These are phyloP conservation scores for Calonectria leucothoes DNA, from an alignment of 2,329 filamentous ascomycete genomes.

Conservation along the genomic window DNA sequence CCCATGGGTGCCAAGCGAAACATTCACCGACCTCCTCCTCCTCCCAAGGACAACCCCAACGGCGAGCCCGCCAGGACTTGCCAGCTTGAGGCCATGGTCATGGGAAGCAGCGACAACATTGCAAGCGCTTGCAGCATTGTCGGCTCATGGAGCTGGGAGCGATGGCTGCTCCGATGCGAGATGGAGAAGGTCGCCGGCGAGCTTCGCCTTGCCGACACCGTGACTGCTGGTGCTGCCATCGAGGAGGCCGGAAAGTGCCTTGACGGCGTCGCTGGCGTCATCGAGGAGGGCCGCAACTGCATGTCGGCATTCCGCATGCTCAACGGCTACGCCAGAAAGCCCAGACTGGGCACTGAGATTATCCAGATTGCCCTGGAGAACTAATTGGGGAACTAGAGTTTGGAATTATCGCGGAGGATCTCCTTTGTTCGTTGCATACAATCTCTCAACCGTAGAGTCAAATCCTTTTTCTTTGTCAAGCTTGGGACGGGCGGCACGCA, in stretches of 20 bases:
- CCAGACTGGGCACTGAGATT: slow-evolving; percentile 51
- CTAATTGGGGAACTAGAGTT: slow-evolving; percentile 26
- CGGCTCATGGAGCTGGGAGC: slow-evolving; percentile 93
- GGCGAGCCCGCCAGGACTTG: slow-evolving; percentile 57
- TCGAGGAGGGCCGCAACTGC: slow-evolving; percentile 72
- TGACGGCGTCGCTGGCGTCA: slow-evolving; percentile 68
- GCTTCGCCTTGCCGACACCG: slow-evolving; percentile 64
- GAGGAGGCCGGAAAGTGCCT: slow-evolving; percentile 69
- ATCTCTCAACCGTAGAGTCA: slow-evolving; percentile 28
- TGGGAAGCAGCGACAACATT: slow-evolving; percentile 76
- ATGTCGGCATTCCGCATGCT: slow-evolving; percentile 72
- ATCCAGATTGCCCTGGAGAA: slow-evolving; percentile 51
- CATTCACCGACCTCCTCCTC: slow-evolving; percentile 45
- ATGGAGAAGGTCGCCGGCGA: slow-evolving; percentile 82
- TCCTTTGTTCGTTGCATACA: slow-evolving; percentile 36
- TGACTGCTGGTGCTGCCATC: slow-evolving; percentile 62
- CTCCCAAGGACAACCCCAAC: slow-evolving; percentile 50
- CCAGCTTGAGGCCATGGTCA: slow-evolving; percentile 71
- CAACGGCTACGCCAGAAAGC: slow-evolving; percentile 74
- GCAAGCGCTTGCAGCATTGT: slow-evolving; percentile 84
- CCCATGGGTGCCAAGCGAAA: slow-evolving; percentile 74
- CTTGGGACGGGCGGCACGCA: slow-evolving; percentile 9
- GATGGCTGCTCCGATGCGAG: slow-evolving; percentile 91
- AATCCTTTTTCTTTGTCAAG: slow-evolving; percentile 12
- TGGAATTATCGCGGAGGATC: slow-evolving; percentile 27